phyloP scores from a whole-genome alignment of 805 yeast species.

The Cyberlindnera americana region DNA sequence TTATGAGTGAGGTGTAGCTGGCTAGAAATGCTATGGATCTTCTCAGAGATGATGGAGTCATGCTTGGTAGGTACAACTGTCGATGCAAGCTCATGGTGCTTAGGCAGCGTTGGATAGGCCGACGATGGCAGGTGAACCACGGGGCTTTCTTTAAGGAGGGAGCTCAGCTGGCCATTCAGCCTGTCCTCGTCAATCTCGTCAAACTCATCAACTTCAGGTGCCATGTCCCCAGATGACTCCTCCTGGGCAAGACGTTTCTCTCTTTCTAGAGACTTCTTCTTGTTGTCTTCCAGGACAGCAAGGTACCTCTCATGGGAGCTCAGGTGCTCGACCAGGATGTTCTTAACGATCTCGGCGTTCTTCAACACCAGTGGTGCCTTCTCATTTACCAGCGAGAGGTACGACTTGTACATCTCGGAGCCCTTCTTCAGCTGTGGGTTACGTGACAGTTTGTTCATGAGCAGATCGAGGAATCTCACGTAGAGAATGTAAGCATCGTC shows the following conservation, averaged over 20 bases:
- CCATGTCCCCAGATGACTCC: background rate
- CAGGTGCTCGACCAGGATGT: conserved; percentile 30
- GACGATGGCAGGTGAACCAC: conserved; percentile 7
- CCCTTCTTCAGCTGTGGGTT: conserved; percentile 42
- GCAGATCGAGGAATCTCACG: conserved; percentile 55
- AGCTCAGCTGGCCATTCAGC: conserved; percentile 18
- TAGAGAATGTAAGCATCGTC: conserved; percentile 55
- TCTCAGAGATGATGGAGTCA: background rate
- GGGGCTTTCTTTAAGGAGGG: background rate
- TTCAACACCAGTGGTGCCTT: conserved; percentile 23
- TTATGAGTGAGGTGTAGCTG: conserved; percentile 1
- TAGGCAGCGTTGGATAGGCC: conserved; percentile 20
- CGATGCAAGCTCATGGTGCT: conserved; percentile 10
- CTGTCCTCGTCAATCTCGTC: conserved; percentile 21
- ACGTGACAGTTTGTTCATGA: conserved; percentile 41
- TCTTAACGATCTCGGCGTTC: conserved; percentile 26
- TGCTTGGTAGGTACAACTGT: too few relatives aligned
- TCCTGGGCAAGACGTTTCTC: background rate
- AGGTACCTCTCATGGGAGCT: conserved; percentile 26
- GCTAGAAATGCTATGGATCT: conserved; percentile 2
- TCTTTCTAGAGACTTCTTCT: conserved; percentile 24
- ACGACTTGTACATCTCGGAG: conserved; percentile 16
- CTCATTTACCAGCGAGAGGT: conserved; percentile 19
- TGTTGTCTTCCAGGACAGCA: conserved; percentile 25
- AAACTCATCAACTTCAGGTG: background rate